Base-by-base conservation (phyloP, 2,329 filamentous ascomycete genomes). In the Penicillium sp. region DNA sequence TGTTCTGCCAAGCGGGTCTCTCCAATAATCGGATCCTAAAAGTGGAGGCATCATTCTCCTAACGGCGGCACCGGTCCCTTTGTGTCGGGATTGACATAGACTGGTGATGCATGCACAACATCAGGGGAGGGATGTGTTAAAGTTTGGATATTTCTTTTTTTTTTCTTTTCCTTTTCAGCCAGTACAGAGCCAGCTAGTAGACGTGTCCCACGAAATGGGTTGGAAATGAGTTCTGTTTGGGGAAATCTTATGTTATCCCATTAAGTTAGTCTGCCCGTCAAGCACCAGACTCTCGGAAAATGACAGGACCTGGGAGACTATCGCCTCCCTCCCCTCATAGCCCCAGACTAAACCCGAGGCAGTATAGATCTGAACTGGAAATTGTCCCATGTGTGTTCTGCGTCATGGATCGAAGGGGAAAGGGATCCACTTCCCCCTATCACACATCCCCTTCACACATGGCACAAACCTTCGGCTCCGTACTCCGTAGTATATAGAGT, bases 101-200 rank as follows among this genome's bases (percentile, higher is more conserved):
- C 39, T 52, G 55, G 52, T 60, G 55, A 60, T 60, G 57, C 49
- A 62, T 60, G 60, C 64, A 65, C 55, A 65, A 62, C 64, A 66
- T 66, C 52, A 42, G 35, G 27, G 45, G 45, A 27, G 25, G 37
- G 43, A 31, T 47, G 42, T 37, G 45, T 60, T 57, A 54, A 57
- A 35, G 37, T 54, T 57, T 58, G 16, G 23, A 11, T 31, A 13
- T 31, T 31, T 31, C 1, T 31, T 2, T 29, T 10, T 29, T 10
- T 31, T 31, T 31, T 31, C 13, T 31, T 31, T 31, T 31, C 29
- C 25, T 26, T 26, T 14, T 31, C 4, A 31, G 11, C 29, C 29
- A 31, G 29, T 31, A 33, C 31, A 14, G 11, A 33, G 7, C 13
- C 14, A 33, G 31, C 14, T 33, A 4, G 31, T 4, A 33, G 39